These are phyloP conservation scores for Claviceps sorghi DNA, from an alignment of 2,329 filamentous ascomycete species.

Conservation along the genomic window DNA sequence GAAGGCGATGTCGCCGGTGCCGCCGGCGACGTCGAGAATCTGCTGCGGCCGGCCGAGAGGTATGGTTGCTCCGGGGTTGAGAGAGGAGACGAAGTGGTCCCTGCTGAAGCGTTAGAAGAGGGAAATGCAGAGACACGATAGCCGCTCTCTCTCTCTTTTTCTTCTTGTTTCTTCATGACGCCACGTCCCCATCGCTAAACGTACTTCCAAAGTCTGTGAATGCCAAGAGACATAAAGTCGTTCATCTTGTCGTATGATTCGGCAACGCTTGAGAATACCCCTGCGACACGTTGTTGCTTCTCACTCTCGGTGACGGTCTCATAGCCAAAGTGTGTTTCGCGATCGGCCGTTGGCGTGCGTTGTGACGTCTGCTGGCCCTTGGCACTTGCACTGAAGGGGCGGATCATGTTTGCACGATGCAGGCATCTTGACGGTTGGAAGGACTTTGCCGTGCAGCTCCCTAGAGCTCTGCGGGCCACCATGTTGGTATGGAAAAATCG, in stretches of 20 bases:
- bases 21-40: conserved; percentile 92
- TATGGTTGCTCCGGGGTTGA: conserved; percentile 61
- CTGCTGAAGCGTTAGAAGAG: conserved; percentile 17
- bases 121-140: not conserved
- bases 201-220: conserved; percentile 87
- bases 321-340: conserved; percentile 81
- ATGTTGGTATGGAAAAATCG: conserved; percentile 7
- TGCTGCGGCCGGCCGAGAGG: conserved; percentile 36
- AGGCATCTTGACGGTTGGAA: conserved; percentile 9
- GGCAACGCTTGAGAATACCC: conserved; percentile 90
- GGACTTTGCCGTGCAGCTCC: conserved; percentile 14
- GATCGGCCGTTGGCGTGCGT: conserved; percentile 23
- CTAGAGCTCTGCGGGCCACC: conserved; percentile 17
- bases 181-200: conserved; percentile 13
- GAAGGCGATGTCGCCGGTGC: conserved; percentile 95
- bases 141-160: not conserved
- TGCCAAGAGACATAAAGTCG: conserved; percentile 94
- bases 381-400: conserved; percentile 17
- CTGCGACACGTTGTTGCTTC: conserved; percentile 59
- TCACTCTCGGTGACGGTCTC: conserved; percentile 67
- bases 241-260: conserved; percentile 97
- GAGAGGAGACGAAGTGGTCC: conserved; percentile 82
- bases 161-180: not conserved
- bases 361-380: conserved; percentile 10
- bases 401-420: conserved; percentile 7